Percentiles rank a stretch among this genome's conserved stretches.
These are phyloP conservation scores for Luffa aegyptiaca DNA, from an alignment of 306 rosid genomes.

Conservation along the genomic window DNA sequence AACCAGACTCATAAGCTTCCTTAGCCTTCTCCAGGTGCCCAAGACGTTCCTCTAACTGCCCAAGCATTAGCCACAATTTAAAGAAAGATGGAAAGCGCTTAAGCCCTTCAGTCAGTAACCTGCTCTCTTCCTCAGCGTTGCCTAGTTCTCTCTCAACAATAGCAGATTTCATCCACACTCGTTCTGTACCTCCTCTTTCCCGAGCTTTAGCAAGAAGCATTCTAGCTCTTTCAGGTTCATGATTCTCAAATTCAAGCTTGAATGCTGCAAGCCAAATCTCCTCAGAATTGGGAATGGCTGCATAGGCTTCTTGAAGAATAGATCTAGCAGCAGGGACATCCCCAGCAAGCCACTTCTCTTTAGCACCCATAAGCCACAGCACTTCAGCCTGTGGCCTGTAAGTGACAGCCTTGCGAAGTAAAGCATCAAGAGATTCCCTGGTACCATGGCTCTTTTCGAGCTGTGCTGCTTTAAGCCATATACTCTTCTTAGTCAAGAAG, in stretches of 20 bases:
- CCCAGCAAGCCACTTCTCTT: slow-evolving; percentile 97
- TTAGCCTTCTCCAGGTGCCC: slow-evolving; percentile 58
- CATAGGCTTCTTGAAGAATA: slow-evolving; percentile 87
- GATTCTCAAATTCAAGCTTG: slow-evolving; percentile 86
- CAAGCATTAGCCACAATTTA: slow-evolving; percentile 91
- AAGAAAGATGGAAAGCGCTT: slow-evolving; percentile 65
- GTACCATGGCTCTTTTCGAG: slow-evolving; percentile 92
- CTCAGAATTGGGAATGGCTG: slow-evolving; percentile 87
- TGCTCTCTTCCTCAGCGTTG: slow-evolving; percentile 62
- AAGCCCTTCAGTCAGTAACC: slow-evolving; percentile 70
- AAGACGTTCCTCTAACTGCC: slow-evolving; percentile 78
- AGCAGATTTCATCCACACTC: slow-evolving; percentile 94
- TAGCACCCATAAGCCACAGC: slow-evolving; percentile 97
- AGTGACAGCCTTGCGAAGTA: slow-evolving; percentile 75
- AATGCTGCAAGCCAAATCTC: slow-evolving; percentile 95
- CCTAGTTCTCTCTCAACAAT: slow-evolving; percentile 88
- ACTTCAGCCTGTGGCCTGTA: slow-evolving; percentile 95
- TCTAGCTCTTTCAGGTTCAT: slow-evolving; percentile 93
- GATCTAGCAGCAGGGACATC: slow-evolving; percentile 84
- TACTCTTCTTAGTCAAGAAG: slow-evolving; percentile 82
- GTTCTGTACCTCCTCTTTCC: slow-evolving; percentile 84
- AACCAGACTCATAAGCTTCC: slow-evolving; percentile 65
- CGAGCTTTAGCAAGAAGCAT: slow-evolving; percentile 86
- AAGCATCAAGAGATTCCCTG: slow-evolving; percentile 79
- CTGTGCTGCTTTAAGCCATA: slow-evolving; percentile 94